phyloP scores from a whole-genome alignment of 192 early-diverging fungal species.

The Coemansia sp. region DNA sequence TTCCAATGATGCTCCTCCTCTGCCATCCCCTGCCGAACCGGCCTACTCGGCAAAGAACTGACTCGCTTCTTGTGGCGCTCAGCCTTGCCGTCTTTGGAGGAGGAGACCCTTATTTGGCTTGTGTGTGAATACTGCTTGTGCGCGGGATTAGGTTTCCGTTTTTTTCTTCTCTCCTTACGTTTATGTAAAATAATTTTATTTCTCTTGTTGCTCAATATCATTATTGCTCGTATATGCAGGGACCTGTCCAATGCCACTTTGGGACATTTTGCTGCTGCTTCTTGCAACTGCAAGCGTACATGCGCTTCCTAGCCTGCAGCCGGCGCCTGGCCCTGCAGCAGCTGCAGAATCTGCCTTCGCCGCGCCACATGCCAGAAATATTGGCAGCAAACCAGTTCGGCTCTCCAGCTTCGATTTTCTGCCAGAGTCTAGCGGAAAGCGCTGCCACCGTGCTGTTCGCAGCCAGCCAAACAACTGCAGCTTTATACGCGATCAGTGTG shows the following conservation, averaged over 20 bases:
- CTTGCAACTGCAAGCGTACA: background rate
- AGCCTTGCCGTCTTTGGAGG: too few species aligned
- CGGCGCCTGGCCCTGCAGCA: too few species aligned
- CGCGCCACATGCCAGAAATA: too few species aligned
- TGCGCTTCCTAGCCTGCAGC: background rate
- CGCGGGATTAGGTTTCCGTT: too few species aligned
- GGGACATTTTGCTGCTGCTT: background rate
- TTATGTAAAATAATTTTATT: background rate
- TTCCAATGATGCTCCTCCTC: slow-evolving; percentile 6
- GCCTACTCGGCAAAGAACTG: slow-evolving; percentile 12
- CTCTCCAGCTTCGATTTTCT: too few species aligned
- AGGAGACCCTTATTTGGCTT: background rate
- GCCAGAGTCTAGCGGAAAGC: slow-evolving; percentile 4
- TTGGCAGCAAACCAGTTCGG: too few species aligned
- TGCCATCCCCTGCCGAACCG: slow-evolving; percentile 50
- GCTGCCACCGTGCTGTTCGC: slow-evolving; percentile 49
- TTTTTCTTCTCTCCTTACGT: too few species aligned
- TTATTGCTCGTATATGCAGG: background rate
- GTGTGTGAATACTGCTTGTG: too few species aligned
- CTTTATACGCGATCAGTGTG: slow-evolving; percentile 63
- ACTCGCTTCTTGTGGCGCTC: background rate
- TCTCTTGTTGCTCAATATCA: background rate
- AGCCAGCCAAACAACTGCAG: slow-evolving; percentile 57
- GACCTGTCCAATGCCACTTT: too few species aligned
- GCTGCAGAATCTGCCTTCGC: too few species aligned